phyloP scores from a whole-genome alignment of 2,329 filamentous ascomycete species.

The Fusarium verrucosum region DNA sequence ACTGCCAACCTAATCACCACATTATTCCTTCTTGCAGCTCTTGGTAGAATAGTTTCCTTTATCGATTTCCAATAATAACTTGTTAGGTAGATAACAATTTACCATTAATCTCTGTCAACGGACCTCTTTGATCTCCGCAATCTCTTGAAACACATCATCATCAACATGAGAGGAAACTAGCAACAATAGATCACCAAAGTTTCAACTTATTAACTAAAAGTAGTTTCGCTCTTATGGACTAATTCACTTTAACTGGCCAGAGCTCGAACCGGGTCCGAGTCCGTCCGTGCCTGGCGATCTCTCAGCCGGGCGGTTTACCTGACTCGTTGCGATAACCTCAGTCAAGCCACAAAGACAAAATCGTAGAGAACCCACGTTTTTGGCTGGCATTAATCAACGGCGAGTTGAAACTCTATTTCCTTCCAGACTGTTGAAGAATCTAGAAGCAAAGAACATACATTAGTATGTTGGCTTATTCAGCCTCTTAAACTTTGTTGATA shows the following conservation, averaged over 20 bases:
- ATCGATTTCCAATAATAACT: too few relatives aligned
- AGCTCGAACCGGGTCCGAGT: constrained; percentile 27
- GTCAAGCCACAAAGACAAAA: constrained; percentile 16
- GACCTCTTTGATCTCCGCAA: background rate
- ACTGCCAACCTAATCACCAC: too few relatives aligned
- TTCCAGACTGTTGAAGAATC: constrained; percentile 16
- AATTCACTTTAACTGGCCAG: constrained; percentile 14
- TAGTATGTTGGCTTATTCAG: background rate
- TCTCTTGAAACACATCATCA: background rate
- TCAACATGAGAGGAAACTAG: constrained; percentile 4
- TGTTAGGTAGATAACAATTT: too few relatives aligned
- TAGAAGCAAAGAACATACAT: constrained; percentile 6
- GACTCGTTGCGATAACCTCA: constrained; percentile 30
- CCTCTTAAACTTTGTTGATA: constrained; percentile 3
- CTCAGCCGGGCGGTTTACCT: constrained; percentile 28
- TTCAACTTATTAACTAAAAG: constrained; percentile 29
- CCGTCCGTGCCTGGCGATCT: constrained; percentile 42
- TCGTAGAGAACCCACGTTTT: background rate
- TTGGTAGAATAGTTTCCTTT: too few relatives aligned
- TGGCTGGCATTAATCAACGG: constrained; percentile 21
- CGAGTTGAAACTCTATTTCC: background rate
- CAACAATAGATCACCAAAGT: constrained; percentile 12
- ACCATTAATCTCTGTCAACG: too few relatives aligned
- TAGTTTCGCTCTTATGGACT: constrained; percentile 18
- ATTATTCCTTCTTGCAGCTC: too few relatives aligned